A percentile compares a stretch with the other conserved stretches of the same genome.
Evolutionary conservation across 257 asterid species (phyloP).

Genomic region (Jasminum sambac): DNA sequence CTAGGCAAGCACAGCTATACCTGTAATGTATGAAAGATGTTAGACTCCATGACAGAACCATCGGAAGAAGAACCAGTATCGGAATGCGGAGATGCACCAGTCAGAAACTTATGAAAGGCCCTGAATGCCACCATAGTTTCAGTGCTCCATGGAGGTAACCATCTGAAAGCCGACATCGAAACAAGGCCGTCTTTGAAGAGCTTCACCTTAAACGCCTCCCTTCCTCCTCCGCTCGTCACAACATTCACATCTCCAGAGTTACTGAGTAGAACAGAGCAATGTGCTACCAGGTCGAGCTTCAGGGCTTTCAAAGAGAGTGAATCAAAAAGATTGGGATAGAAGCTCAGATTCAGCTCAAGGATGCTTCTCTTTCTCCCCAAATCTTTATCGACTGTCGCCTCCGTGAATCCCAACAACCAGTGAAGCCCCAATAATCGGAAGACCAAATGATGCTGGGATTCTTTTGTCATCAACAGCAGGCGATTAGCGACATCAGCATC

Average conservation of each 20-base stretch:
- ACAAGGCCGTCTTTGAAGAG: constrained; percentile 77
- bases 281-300: constrained; percentile 84
- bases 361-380: constrained; percentile 49
- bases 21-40: constrained; percentile 59
- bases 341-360: constrained; percentile 63
- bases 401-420: constrained; percentile 73
- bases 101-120: constrained; percentile 74
- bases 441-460: constrained; percentile 61
- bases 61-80: constrained; percentile 39
- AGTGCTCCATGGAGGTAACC: constrained; percentile 93
- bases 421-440: constrained; percentile 76
- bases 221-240: constrained; percentile 32
- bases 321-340: constrained; percentile 79
- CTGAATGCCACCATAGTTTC: constrained; percentile 94
- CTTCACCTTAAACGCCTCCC: constrained; percentile 52
- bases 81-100: constrained; percentile 63
- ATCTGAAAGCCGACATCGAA: constrained; percentile 82
- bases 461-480: constrained; percentile 64
- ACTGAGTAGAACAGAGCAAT: constrained; percentile 54
- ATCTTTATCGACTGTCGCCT: constrained; percentile 48
- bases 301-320: constrained; percentile 76
- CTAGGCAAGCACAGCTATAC: constrained; percentile 35
- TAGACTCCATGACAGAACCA: constrained; percentile 43
- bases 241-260: constrained; percentile 40
- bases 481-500: constrained; percentile 68